Evolutionary conservation across 805 yeast species (phyloP), one percentile per base, ranked within the genome.

Genomic region (Metschnikowia shivogae): DNA sequence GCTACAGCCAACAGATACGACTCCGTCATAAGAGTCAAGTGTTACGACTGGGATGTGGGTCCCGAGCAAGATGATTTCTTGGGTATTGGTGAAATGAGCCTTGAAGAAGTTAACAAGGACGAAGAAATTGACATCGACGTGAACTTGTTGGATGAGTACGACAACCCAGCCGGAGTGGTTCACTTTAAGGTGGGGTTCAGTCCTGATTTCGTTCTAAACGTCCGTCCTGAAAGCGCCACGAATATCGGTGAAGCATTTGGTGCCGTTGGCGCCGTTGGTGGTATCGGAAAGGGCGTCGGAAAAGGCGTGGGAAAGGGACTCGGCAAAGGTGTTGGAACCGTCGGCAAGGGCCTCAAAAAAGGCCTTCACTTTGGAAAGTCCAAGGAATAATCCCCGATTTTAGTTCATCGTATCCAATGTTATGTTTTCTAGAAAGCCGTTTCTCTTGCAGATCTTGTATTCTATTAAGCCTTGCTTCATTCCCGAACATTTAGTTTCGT

Each of bases 31-130:
- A 70, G 68, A 45, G 72, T 87, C 44, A 77, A 73, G 45, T 79
- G 86, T 12, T 74, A 61, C 59, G 99, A 93, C 62, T 92, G 97
- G 97, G 99, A 93, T 65, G 80, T 92, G 52, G 96, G 96, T 54
- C 82, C 88, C 37, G 89, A 82, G 47, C 79, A 78, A 48, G 92
- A 93, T 64, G 99, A 93, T 64, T 70, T 73, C 51, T 73, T 93
- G 44, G 96, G 98, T 45, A 71, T 69, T 28, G 86, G 81, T 8
- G 55, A 59, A 19, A 61, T 89, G 45, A 74, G 78, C 9, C 67
- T 92, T 46, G 62, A 77, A 0, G 78, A 79, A 11, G 68, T 90
- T 14, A 57, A 65, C 5, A 68, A 70, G 26, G 49, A 53, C 14
- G 75, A 77, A 22, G 81, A 76, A 13, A 45, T 47, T 4, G 54